Base-by-base conservation (phyloP, 1,284 basidiomycete genomes). In the Jaminaea rosea region DNA sequence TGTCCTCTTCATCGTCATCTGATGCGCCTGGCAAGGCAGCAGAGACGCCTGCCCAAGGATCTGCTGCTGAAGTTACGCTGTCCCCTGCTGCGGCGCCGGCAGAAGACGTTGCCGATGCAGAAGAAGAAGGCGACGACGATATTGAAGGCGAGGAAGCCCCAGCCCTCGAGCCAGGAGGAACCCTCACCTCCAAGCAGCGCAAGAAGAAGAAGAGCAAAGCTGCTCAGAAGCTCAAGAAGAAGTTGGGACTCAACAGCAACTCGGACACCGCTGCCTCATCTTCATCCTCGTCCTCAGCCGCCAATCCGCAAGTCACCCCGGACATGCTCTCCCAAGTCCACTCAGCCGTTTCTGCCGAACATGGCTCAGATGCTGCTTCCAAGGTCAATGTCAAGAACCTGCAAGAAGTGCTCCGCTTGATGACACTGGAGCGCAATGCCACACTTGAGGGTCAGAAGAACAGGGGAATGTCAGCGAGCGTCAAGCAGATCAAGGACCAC, bases 171-270 rank as follows among this genome's bases (percentile, higher is more conserved):
- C 15, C 42, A 9, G 39, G 37, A 15, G 8, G 23, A 2, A 49
- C 31, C 23, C 46, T 53, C 4, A 62, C 46, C 26, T 36, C 63
- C 7, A 67, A 65, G 44, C 62, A 66, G 46, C 50, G 53, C 17
- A 62, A 64, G 44, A 66, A 66, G 58, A 66, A 68, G 32, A 66
- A 65, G 53, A 60, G 55, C 42, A 67, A 67, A 47, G 59, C 63
- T 0, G 63, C 63, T 4, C 56, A 58, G 46, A 68, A 66, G 44
- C 47, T 66, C 26, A 58, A 57, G 29, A 66, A 68, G 28, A 66
- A 66, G 51, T 55, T 68, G 23, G 64, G 65, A 10, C 44, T 64
- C 9, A 50, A 21, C 24, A 17, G 45, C 21, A 26, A 23, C 41
- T 11, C 44, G 13, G 37, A 19, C 11, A 27, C 32, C 36, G 48